phyloP scores from a whole-genome alignment of 2,329 filamentous ascomycete genomes.

The Rhinocladiella mackenziei region DNA sequence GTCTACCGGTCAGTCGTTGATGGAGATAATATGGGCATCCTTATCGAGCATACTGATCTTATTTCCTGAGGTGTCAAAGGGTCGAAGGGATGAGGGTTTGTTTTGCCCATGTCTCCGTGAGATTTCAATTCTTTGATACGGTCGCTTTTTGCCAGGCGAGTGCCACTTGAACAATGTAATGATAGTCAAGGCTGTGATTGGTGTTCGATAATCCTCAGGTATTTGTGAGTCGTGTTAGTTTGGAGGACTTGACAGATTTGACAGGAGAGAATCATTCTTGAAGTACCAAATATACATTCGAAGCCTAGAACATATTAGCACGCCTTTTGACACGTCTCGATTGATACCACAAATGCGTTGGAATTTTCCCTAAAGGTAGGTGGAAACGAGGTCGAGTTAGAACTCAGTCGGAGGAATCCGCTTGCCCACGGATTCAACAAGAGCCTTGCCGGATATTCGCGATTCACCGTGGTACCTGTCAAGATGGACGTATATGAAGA shows the following conservation, averaged over 20 bases:
- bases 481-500: no score
- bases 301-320: not conserved
- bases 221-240: no score
- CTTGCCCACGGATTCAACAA: no score
- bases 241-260: no score
- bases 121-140: not conserved
- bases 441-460: slow-evolving; percentile 17
- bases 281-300: not conserved
- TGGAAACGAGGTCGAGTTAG: slow-evolving; percentile 6
- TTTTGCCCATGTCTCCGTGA: slow-evolving; percentile 4
- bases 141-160: no score
- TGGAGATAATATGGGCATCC: not conserved
- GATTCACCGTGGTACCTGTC: slow-evolving; percentile 2
- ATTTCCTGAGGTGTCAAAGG: slow-evolving; percentile 35
- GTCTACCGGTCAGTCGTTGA: slow-evolving; percentile 18
- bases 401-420: slow-evolving; percentile 24
- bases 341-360: no score
- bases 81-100: slow-evolving; percentile 33
- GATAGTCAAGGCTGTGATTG: no score
- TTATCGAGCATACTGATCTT: slow-evolving; percentile 24
- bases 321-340: slow-evolving; percentile 16
- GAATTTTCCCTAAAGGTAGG: slow-evolving; percentile 11
- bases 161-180: no score
- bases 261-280: no score
- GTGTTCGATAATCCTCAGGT: no score